Conservation (phyloP, 1,284 basidiomycete genomes). For the Inonotus hispidus region DNA sequence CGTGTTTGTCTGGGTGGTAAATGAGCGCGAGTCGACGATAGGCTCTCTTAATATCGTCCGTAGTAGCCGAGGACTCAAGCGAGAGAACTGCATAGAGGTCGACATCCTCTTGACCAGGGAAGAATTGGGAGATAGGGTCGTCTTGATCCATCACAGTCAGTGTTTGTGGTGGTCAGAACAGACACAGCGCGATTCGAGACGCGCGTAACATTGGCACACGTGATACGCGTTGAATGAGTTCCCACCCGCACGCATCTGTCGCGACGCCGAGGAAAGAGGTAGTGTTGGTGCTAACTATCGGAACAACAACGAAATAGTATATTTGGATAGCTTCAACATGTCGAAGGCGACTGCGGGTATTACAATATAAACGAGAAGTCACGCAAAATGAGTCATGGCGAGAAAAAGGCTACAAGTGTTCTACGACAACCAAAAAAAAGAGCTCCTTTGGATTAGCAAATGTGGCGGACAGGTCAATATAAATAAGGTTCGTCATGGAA, state of each 20-base stretch:
- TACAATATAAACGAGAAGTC: neutral
- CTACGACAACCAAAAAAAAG: neutral
- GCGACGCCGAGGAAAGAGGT: no score
- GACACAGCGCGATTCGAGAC: constrained; percentile 1
- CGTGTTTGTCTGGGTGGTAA: constrained; percentile 88
- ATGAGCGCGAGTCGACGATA: constrained; percentile 81
- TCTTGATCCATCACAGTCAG: constrained; percentile 60
- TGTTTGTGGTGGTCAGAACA: constrained; percentile 22
- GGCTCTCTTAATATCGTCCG: constrained; percentile 73
- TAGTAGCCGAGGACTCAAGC: constrained; percentile 46
- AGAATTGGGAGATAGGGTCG: constrained; percentile 75
- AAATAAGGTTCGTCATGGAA: neutral
- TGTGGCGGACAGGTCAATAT: neutral
- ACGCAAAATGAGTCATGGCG: neutral
- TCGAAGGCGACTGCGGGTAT: no score
- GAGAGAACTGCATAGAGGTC: constrained; percentile 74
- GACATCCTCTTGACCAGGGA: constrained; percentile 61
- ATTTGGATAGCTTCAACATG: no score
- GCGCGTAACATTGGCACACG: neutral
- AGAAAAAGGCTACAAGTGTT: neutral
- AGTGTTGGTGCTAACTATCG: neutral
- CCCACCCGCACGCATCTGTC: no score
- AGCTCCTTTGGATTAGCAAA: neutral
- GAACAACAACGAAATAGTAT: neutral
- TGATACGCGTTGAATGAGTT: no score